A percentile compares a stretch with the other conserved stretches of the same genome.
Conservation (phyloP, 768 basidiomycete species). For the Ramaria rubella region DNA sequence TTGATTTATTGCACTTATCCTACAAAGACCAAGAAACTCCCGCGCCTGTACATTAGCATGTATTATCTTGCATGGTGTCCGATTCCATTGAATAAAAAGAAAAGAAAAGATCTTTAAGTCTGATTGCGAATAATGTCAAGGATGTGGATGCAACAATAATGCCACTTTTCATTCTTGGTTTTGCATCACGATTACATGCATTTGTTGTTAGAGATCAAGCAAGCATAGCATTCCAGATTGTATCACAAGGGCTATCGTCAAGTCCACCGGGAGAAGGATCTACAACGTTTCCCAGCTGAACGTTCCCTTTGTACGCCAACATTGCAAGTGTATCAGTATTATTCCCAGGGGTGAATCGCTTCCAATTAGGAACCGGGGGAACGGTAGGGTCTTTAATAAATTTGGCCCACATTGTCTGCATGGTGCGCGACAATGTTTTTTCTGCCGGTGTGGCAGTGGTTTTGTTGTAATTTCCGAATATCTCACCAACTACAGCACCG, state of each 20-base stretch:
- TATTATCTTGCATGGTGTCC: too few relatives aligned
- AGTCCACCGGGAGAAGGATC: slow-evolving; percentile 1
- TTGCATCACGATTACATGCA: too few relatives aligned
- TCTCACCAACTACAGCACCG: slow-evolving; percentile 17
- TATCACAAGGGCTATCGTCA: slow-evolving; percentile 5
- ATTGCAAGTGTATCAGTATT: slow-evolving; percentile 14
- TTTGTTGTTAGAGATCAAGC: too few relatives aligned
- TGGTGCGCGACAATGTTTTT: slow-evolving; percentile 18
- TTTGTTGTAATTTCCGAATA: slow-evolving; percentile 25
- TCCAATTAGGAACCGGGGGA: slow-evolving; percentile 18
- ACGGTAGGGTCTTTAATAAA: slow-evolving; percentile 17
- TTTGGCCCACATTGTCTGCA: slow-evolving; percentile 16
- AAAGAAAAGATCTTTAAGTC: too few relatives aligned
- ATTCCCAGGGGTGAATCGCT: slow-evolving; percentile 14
- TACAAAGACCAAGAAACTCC: too few relatives aligned
- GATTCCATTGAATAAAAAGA: too few relatives aligned
- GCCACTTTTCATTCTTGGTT: too few relatives aligned
- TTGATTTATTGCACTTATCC: too few relatives aligned
- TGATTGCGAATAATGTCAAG: too few relatives aligned
- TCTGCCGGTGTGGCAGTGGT: slow-evolving; percentile 19
- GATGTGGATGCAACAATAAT: too few relatives aligned
- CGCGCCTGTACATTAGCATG: too few relatives aligned
- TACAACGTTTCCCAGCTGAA: slow-evolving; percentile 15
- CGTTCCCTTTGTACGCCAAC: slow-evolving; percentile 19
- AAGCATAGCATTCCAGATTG: neutral